Percentiles rank a stretch among this genome's conserved stretches.
phyloP scores from a whole-genome alignment of 345 rosid species.

The Theobroma cacao region DNA sequence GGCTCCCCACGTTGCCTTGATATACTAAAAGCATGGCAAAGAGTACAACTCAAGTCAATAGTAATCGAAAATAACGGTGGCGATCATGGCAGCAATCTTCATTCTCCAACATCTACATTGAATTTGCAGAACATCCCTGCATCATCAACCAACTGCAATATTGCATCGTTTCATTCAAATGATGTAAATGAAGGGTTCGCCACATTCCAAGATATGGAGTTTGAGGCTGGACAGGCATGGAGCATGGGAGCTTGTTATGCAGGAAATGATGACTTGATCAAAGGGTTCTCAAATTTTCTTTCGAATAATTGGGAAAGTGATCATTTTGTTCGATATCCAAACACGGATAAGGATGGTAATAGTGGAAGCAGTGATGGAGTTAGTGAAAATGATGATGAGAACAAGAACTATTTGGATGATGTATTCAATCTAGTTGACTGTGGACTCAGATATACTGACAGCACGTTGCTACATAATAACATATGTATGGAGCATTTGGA shows the following conservation, averaged over 20 bases:
- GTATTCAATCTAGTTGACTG: neutral
- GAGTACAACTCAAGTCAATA: neutral
- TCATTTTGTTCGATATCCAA: neutral
- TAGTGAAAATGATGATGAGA: neutral
- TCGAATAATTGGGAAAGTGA: neutral
- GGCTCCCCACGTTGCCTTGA: conserved; percentile 11
- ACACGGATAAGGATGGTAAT: neutral
- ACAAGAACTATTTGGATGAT: neutral
- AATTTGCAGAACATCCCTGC: neutral
- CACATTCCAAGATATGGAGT: neutral
- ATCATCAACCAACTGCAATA: neutral
- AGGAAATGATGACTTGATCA: neutral
- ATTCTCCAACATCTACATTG: neutral
- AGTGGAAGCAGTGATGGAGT: neutral
- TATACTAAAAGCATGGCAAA: conserved; percentile 22
- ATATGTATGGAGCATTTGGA: too few species aligned
- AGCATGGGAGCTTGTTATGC: neutral
- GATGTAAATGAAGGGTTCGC: neutral
- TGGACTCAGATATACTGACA: too few species aligned
- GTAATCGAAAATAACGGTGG: neutral
- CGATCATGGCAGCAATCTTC: neutral
- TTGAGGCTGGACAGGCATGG: neutral
- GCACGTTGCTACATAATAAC: too few species aligned
- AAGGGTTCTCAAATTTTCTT: neutral
- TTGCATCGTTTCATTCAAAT: neutral